Conservation (phyloP, 148 eudicot species). For the Camellia sinensis region DNA sequence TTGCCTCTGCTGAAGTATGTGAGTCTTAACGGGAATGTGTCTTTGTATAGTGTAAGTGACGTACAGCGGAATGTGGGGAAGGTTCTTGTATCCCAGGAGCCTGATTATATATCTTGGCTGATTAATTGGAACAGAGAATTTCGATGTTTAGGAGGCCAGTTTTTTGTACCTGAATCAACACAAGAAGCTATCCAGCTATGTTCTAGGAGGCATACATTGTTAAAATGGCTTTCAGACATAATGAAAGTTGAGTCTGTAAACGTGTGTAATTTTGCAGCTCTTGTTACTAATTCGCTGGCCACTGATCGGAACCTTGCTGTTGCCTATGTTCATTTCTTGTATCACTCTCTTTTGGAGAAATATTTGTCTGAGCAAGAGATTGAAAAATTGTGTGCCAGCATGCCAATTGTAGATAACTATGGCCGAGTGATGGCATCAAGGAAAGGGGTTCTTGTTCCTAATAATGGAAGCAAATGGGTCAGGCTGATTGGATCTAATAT, state of each 20-base stretch:
- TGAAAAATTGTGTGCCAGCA: slow-evolving; percentile 15
- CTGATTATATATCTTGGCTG: slow-evolving; percentile 23
- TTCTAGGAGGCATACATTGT: slow-evolving; percentile 16
- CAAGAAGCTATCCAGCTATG: slow-evolving; percentile 19
- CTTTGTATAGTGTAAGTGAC: slow-evolving; percentile 34
- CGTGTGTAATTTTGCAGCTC: slow-evolving; percentile 16
- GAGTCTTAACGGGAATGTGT: slow-evolving; percentile 25
- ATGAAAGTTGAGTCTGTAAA: slow-evolving; percentile 17
- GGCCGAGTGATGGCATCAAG: slow-evolving; percentile 24
- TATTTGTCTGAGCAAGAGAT: slow-evolving; percentile 17
- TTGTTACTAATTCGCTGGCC: neutral
- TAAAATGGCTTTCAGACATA: slow-evolving; percentile 24
- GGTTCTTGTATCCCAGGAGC: slow-evolving; percentile 10
- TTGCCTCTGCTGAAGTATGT: slow-evolving; percentile 57
- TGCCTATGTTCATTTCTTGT: slow-evolving; percentile 26
- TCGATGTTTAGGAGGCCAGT: neutral
- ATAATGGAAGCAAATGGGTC: slow-evolving; percentile 60
- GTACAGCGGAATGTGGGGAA: slow-evolving; percentile 1
- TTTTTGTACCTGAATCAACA: slow-evolving; percentile 19
- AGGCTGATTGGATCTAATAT: slow-evolving; percentile 54
- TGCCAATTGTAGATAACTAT: slow-evolving; percentile 50
- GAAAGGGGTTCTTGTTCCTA: slow-evolving; percentile 52
- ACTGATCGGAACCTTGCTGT: slow-evolving; percentile 15
- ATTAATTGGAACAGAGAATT: slow-evolving; percentile 34
- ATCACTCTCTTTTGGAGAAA: slow-evolving; percentile 9